Conservation (phyloP, 352 stramenopile species). For the Thraustochytrium sp. region DNA sequence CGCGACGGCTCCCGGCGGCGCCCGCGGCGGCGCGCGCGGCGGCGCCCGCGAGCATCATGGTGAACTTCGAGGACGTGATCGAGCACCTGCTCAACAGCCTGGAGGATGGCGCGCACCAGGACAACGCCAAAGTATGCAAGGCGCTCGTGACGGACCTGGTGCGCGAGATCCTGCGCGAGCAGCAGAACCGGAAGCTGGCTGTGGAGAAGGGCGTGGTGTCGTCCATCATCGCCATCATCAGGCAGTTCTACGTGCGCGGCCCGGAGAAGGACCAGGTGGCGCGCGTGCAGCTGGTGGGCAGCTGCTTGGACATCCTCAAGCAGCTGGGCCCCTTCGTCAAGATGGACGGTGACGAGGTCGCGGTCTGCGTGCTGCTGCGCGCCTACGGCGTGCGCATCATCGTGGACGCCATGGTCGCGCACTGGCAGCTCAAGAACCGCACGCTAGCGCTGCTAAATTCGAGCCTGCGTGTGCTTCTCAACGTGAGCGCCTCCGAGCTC, state of each 20-base stretch:
- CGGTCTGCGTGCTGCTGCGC: not conserved
- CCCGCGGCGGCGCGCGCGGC: no score
- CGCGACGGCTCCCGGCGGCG: no score
- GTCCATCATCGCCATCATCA: not conserved
- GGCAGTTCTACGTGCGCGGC: constrained; percentile 18
- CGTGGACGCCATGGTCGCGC: not conserved
- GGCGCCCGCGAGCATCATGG: no score
- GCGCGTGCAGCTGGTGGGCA: not conserved
- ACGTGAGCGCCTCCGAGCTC: constrained; percentile 5
- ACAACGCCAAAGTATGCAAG: constrained; percentile 21
- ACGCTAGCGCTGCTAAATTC: not conserved
- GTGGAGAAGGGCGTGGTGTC: constrained; percentile 21
- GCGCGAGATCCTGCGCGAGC: not conserved
- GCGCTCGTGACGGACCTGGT: not conserved
- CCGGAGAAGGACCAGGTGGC: not conserved
- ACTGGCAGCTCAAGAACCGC: not conserved
- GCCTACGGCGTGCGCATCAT: not conserved
- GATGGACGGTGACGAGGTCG: not conserved
- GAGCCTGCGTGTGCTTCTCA: not conserved
- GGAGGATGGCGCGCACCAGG: not conserved
- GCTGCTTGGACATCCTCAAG: constrained; percentile 2
- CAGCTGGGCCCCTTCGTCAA: not conserved
- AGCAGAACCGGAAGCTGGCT: not conserved
- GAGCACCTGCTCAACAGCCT: not conserved
- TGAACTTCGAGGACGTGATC: constrained; percentile 22